phyloP scores from a whole-genome alignment of 2,329 filamentous ascomycete genomes.

The Macrophomina phaseolina region DNA sequence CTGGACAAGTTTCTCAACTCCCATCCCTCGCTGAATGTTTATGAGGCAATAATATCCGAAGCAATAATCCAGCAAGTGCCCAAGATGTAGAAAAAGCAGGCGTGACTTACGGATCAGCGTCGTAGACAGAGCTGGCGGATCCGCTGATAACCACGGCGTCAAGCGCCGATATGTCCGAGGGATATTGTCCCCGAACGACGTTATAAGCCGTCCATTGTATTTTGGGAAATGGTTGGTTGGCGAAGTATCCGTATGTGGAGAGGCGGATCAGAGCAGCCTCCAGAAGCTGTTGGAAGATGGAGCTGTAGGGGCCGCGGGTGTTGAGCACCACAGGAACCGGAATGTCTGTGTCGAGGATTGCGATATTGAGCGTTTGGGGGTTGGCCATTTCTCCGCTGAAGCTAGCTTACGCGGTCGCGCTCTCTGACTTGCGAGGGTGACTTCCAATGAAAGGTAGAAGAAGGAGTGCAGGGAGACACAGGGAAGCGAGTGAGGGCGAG shows the following conservation, averaged over 20 bases:
- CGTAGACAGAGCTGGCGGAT: constrained; percentile 33
- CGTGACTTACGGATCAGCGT: constrained; percentile 28
- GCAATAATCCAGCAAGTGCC: too few species aligned
- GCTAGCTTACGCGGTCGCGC: neutral
- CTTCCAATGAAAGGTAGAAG: neutral
- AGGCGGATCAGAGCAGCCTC: constrained; percentile 31
- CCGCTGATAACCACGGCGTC: constrained; percentile 50
- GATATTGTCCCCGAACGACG: constrained; percentile 44
- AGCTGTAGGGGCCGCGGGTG: constrained; percentile 36
- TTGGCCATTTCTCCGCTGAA: neutral
- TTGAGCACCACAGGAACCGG: constrained; percentile 36
- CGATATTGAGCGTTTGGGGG: constrained; percentile 31
- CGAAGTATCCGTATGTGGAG: constrained; percentile 9
- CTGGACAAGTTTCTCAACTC: too few species aligned
- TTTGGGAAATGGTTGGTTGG: neutral
- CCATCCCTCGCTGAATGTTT: too few species aligned
- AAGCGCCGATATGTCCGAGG: constrained; percentile 36
- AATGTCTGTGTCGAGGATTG: constrained; percentile 41
- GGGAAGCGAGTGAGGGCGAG: neutral
- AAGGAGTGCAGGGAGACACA: neutral
- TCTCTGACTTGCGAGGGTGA: neutral
- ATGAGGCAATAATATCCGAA: too few species aligned
- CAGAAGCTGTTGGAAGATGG: constrained; percentile 39
- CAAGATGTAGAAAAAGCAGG: neutral
- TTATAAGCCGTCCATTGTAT: constrained; percentile 45